Conservation (phyloP, 495 filamentous ascomycete genomes). For the Hypoxylon subgilvum region DNA sequence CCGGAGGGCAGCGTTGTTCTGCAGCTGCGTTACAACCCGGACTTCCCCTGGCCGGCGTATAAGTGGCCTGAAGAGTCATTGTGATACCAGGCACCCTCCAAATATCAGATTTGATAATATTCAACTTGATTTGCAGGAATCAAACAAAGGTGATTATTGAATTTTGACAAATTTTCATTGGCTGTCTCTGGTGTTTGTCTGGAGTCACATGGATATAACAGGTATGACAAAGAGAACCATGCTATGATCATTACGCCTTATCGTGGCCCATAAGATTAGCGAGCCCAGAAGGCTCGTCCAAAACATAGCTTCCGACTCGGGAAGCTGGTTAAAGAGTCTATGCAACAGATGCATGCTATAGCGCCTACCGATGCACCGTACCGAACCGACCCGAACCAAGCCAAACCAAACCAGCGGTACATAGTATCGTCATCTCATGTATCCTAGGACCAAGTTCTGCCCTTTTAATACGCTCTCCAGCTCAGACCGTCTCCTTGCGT, state of each 20-base stretch:
- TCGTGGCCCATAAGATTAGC: not conserved
- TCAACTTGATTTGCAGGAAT: no score
- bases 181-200: no score
- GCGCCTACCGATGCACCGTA: not conserved
- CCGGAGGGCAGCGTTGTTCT: conserved; percentile 21
- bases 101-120: no score
- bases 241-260: conserved; percentile 16
- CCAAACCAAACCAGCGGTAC: not conserved
- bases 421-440: conserved; percentile 1
- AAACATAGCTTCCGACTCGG: not conserved
- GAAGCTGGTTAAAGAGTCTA: conserved; percentile 10
- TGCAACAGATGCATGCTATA: conserved; percentile 17
- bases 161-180: no score
- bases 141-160: no score
- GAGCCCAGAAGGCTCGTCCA: not conserved
- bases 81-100: not conserved
- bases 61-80: conserved; percentile 31
- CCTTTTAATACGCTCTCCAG: no score
- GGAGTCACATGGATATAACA: no score
- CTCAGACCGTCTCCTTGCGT: conserved; percentile 20
- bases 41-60: conserved; percentile 28
- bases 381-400: not conserved
- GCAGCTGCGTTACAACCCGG: conserved; percentile 4
- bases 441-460: no score
- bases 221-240: not conserved